Base-by-base conservation (phyloP, 2,329 filamentous ascomycete genomes). In the Rosellinia necatrix region DNA sequence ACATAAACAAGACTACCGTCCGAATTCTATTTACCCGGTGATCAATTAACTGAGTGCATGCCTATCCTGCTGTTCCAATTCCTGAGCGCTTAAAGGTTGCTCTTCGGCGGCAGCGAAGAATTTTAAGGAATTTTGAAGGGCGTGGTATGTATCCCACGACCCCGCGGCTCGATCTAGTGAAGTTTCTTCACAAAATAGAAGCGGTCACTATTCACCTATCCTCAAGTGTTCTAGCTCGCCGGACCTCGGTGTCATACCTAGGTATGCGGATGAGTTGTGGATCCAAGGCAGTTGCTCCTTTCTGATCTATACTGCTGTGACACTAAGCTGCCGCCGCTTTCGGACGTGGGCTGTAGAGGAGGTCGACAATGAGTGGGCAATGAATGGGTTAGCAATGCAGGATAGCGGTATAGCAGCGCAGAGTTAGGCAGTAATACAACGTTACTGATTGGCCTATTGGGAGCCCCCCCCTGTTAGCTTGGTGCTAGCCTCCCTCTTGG, bases 311-410 rank as follows among this genome's bases (percentile, higher is more conserved):
- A n/a, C n/a, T n/a, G 46, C 12, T 27, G 32, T 13, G 40, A 29
- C 12, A 12, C 7, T 34, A 21, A 17, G 10, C 22, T 32, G 10
- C 29, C 47, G 56, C 59, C 59, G 59, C 49, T 61, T 61, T 61
- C 59, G 56, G 59, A 61, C 44, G 9, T 6, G 22, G 21, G 30
- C 46, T 8, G 12, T 25, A 25, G 29, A 15, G 43, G 10, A 27
- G n/a, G n/a, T n/a, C n/a, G n/a, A n/a, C n/a, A n/a, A n/a, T n/a
- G n/a, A n/a, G n/a, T n/a, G n/a, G n/a, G n/a, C n/a, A n/a, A n/a
- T n/a, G n/a, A n/a, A n/a, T n/a, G 37, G 24, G 30, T 38, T 15
- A 34, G 30, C 13, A 3, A 27, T 42, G 27, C 25, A 13, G 35
- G 48, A 50, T 50, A 15, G 37, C n/a, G 12, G 6, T 15, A 27